Evolutionary conservation across 2,329 filamentous ascomycete genomes (phyloP), one percentile per base, ranked within the genome.

Genomic region (Zasmidium angulare): DNA sequence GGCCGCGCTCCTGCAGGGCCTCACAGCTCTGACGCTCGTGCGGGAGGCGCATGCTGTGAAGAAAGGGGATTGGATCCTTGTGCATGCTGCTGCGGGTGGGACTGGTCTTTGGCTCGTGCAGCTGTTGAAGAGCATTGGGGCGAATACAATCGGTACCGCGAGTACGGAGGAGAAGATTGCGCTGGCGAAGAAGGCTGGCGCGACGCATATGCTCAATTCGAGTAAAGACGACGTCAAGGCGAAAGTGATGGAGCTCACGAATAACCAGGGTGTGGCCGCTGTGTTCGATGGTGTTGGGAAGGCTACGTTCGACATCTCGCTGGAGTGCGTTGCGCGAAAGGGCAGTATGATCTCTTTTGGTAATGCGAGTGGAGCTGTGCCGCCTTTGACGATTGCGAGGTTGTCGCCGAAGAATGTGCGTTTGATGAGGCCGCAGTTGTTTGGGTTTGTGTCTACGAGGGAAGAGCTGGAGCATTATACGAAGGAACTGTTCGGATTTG

Each of bases 211-310:
- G 57, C 81, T 96, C 66, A 88, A 90, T 72, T 93, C 92, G 66
- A 75, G 75, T 47, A 74, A 78, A 29, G 86, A 87, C 50, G 79
- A 84, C 58, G 78, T 88, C 22, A 83, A 83, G 58, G 75, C 74
- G 40, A 80, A 83, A 71, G 86, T 91, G 4, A 79, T 82, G 68
- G 82, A 89, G 71, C 86, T 90, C 51, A 96, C 91, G 0, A 84
- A 80, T 1, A 88, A 88, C 0, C 78, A 86, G 60, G 93, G 93
- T 7, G 87, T 89, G 1, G 84, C 86, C 63, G 91, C 88, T 10
- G 88, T 96, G 24, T 96, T 91, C 72, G 92, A 96, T 72, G 89
- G 90, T 4, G 90, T 96, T 2, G 93, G 92, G 12, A 91, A 91
- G 78, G 82, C 83, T 51, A 96, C 93, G 0, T 96, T 95, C 77